Evolutionary conservation across 225 moss, liverwort and hornwort genomes (phyloP).

Genomic region (Antitrichia curtipendula): DNA sequence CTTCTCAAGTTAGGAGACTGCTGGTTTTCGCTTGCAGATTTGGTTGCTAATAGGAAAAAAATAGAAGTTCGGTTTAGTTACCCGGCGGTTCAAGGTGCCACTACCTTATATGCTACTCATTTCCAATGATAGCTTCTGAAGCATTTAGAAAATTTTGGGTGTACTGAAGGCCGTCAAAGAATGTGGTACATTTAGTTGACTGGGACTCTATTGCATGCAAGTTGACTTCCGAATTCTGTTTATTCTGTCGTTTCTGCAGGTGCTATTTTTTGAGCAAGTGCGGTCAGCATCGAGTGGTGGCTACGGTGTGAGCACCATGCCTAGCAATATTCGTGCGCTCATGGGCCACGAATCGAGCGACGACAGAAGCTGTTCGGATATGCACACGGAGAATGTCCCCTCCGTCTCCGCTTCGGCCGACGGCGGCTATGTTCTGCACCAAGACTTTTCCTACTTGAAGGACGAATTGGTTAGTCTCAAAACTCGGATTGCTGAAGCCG

Average conservation of each 20-base stretch:
- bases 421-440: constrained; percentile 55
- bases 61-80: too few relatives aligned
- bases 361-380: constrained; percentile 22
- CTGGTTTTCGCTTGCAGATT: not conserved
- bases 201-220: not conserved
- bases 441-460: constrained; percentile 62
- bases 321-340: constrained; percentile 55
- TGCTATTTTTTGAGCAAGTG: constrained; percentile 73
- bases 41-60: not conserved
- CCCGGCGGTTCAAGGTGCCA: not conserved
- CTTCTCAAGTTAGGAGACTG: not conserved
- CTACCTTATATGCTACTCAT: not conserved
- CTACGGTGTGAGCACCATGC: constrained; percentile 42
- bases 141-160: not conserved
- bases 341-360: constrained; percentile 38
- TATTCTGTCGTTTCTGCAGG: constrained; percentile 17
- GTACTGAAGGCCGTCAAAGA: not conserved
- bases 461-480: constrained; percentile 58
- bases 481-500: constrained; percentile 51
- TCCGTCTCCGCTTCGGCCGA: constrained; percentile 35
- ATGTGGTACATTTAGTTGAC: not conserved
- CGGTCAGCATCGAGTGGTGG: constrained; percentile 53
- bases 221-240: not conserved
- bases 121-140: not conserved
- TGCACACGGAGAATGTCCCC: constrained; percentile 12